Conservation (phyloP, 345 rosid species). For the Lepidium sativum region DNA sequence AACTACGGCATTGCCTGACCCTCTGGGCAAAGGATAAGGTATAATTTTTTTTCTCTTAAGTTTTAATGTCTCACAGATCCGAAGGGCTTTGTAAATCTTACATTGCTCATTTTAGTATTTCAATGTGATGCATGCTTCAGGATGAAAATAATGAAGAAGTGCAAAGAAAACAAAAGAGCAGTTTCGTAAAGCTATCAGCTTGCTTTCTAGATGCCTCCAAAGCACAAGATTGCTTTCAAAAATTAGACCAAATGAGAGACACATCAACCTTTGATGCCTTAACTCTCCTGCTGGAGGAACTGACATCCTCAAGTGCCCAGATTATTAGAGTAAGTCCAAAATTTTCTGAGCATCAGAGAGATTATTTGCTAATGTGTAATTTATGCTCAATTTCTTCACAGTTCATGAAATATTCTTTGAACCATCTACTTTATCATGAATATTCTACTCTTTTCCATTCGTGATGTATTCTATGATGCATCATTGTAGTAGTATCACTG, state of each 20-base stretch:
- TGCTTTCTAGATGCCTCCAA: slow-evolving; percentile 64
- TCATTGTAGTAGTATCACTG: not conserved
- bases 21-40: slow-evolving; percentile 42
- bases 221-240: slow-evolving; percentile 65
- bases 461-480: not conserved
- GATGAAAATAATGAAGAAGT: slow-evolving; percentile 43
- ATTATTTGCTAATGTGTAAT: not conserved
- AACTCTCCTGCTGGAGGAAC: slow-evolving; percentile 46
- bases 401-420: not conserved
- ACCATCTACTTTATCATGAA: slow-evolving; percentile 1
- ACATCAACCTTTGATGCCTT: slow-evolving; percentile 43
- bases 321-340: slow-evolving; percentile 36
- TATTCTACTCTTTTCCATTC: not conserved
- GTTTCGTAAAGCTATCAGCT: slow-evolving; percentile 60
- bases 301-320: slow-evolving; percentile 32
- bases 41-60: not conserved
- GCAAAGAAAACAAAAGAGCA: slow-evolving; percentile 34
- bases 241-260: slow-evolving; percentile 59
- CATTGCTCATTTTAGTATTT: not conserved
- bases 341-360: slow-evolving; percentile 1
- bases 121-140: slow-evolving; percentile 35
- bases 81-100: slow-evolving; percentile 2
- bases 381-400: slow-evolving; percentile 8
- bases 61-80: slow-evolving; percentile 2
- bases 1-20: slow-evolving; percentile 58